Percentiles rank a stretch among this genome's conserved stretches.
Evolutionary conservation across 2,329 filamentous ascomycete species (phyloP).

Genomic region (Apiospora aurea): DNA sequence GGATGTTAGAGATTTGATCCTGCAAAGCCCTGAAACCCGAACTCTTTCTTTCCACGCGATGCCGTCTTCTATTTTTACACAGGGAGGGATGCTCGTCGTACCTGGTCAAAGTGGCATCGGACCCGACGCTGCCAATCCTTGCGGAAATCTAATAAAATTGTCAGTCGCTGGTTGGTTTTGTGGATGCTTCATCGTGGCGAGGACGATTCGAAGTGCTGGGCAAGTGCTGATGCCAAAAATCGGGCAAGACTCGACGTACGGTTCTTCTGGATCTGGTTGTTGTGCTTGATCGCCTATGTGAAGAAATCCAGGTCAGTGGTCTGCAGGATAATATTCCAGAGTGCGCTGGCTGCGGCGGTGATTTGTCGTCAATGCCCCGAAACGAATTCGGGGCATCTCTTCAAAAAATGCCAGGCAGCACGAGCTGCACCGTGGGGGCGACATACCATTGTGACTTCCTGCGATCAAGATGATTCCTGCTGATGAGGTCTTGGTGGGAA

Average conservation of each 20-base stretch:
- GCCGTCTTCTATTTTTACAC: slow-evolving; percentile 6
- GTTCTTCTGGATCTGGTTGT: slow-evolving; percentile 97
- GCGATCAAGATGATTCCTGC: slow-evolving; percentile 49
- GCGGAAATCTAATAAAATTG: slow-evolving; percentile 78
- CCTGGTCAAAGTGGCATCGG: slow-evolving; percentile 99
- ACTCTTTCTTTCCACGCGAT: background rate
- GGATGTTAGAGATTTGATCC: slow-evolving; percentile 2
- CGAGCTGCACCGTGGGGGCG: background rate
- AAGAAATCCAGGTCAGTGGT: slow-evolving; percentile 32
- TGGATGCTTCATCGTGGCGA: slow-evolving; percentile 29
- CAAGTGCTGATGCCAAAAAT: slow-evolving; percentile 19
- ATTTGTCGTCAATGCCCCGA: slow-evolving; percentile 20
- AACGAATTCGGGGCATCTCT: slow-evolving; percentile 24
- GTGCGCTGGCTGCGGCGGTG: slow-evolving; percentile 18
- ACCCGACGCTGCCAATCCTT: slow-evolving; percentile 99
- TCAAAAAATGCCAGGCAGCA: slow-evolving; percentile 6
- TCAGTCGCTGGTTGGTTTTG: slow-evolving; percentile 47
- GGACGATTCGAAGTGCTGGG: background rate
- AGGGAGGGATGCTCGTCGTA: slow-evolving; percentile 44
- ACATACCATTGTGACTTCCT: slow-evolving; percentile 55
- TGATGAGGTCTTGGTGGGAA: slow-evolving; percentile 21
- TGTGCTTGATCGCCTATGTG: slow-evolving; percentile 95
- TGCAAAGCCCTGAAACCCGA: slow-evolving; percentile 10
- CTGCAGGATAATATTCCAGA: background rate
- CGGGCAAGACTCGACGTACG: slow-evolving; percentile 62